Evolutionary conservation across 345 rosid species (phyloP).

Genomic region (Dipteronia sinensis): DNA sequence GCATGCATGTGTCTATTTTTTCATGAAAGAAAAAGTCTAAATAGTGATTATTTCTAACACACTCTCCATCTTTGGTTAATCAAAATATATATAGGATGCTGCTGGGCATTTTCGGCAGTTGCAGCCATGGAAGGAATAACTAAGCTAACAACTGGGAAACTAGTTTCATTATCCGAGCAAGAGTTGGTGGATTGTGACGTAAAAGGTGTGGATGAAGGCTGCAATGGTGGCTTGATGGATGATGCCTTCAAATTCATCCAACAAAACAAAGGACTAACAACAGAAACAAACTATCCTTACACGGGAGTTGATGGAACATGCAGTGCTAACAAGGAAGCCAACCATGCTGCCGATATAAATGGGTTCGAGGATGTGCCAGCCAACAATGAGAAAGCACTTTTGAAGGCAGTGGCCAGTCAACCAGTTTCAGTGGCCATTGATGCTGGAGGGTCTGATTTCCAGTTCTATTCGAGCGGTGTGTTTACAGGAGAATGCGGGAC

Average conservation of each 20-base stretch:
- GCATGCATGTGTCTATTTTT: not conserved
- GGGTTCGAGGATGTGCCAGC: slow-evolving; percentile 35
- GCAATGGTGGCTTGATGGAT: slow-evolving; percentile 41
- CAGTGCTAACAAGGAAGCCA: slow-evolving; percentile 21
- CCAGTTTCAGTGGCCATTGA: slow-evolving; percentile 37
- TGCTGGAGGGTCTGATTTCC: slow-evolving; percentile 29
- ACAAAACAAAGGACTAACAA: slow-evolving; percentile 28
- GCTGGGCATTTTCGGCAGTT: slow-evolving; percentile 58
- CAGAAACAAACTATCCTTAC: slow-evolving; percentile 34
- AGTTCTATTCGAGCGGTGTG: slow-evolving; percentile 34
- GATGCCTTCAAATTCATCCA: slow-evolving; percentile 34
- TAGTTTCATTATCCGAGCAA: slow-evolving; percentile 42
- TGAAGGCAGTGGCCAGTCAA: slow-evolving; percentile 35
- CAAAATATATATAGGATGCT: slow-evolving; percentile 31
- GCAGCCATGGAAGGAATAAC: slow-evolving; percentile 53
- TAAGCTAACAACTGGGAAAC: slow-evolving; percentile 30
- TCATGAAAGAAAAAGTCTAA: not conserved
- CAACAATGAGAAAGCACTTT: slow-evolving; percentile 31
- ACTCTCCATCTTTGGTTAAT: not conserved
- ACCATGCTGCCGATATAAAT: slow-evolving; percentile 26
- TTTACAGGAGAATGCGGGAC: slow-evolving; percentile 32
- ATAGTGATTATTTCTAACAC: not conserved
- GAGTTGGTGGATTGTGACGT: slow-evolving; percentile 50
- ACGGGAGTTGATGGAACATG: slow-evolving; percentile 31
- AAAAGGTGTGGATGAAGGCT: slow-evolving; percentile 43